Evolutionary conservation across 371 early-diverging fungal genomes (phyloP).

Genomic region (Batkoa obscura): DNA sequence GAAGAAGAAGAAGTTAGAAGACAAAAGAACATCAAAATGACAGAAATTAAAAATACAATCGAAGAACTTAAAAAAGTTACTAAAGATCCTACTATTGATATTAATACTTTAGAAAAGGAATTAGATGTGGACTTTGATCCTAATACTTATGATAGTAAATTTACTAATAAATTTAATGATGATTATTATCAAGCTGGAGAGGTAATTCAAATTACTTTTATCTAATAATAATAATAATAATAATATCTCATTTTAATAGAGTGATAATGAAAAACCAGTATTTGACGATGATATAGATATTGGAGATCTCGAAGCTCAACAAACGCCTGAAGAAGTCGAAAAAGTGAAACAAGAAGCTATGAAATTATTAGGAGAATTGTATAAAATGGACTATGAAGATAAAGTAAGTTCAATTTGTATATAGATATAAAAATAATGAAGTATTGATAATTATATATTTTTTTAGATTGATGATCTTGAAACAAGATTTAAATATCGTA

Average conservation of each 20-base stretch:
- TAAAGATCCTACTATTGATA: constrained; percentile 33
- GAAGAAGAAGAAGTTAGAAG: constrained; percentile 72
- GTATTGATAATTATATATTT: not conserved
- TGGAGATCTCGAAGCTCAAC: constrained; percentile 19
- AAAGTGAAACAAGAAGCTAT: constrained; percentile 18
- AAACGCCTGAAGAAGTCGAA: constrained; percentile 14
- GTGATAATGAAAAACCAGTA: constrained; percentile 43
- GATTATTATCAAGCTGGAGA: constrained; percentile 29
- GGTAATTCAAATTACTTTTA: not conserved
- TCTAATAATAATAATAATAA: constrained; percentile 14
- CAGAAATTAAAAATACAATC: constrained; percentile 54
- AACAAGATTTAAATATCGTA: constrained; percentile 76
- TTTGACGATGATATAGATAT: constrained; percentile 76
- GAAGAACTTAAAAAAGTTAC: constrained; percentile 68
- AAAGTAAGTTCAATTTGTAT: constrained; percentile 24
- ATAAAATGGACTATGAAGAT: constrained; percentile 85
- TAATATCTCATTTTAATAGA: too few relatives aligned
- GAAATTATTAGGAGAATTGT: constrained; percentile 44
- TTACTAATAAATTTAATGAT: constrained; percentile 58
- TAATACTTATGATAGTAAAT: constrained; percentile 54
- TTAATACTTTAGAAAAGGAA: constrained; percentile 55
- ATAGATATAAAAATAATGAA: not conserved
- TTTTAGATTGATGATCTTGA: constrained; percentile 50
- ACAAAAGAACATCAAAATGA: constrained; percentile 70
- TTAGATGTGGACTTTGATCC: constrained; percentile 85